These are phyloP conservation scores for Podila clonocystis DNA, from an alignment of 192 early-diverging fungal species.

Conservation along the genomic window DNA sequence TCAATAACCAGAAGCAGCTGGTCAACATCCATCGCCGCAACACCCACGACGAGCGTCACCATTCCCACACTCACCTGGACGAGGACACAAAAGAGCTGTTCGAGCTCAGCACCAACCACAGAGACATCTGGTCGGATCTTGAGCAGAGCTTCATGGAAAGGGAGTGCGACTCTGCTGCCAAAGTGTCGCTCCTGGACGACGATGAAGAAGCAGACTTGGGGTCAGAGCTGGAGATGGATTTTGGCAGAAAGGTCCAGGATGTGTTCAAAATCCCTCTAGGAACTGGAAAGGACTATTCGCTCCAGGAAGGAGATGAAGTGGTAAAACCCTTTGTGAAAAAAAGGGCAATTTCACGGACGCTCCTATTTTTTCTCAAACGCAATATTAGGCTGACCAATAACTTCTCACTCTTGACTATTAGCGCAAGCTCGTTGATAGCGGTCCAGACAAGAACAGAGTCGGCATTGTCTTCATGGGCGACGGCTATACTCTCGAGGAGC, in stretches of 20 bases:
- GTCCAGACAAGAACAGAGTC: slow-evolving; percentile 63
- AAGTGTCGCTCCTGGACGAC: background rate
- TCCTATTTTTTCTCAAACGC: background rate
- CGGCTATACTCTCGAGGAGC: slow-evolving; percentile 63
- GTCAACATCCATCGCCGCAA: slow-evolving; percentile 20
- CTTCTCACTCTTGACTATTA: background rate
- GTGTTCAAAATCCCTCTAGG: slow-evolving; percentile 1
- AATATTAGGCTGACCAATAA: background rate
- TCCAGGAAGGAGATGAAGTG: slow-evolving; percentile 33
- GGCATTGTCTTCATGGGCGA: slow-evolving; percentile 74
- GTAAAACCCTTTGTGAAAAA: slow-evolving; percentile 10
- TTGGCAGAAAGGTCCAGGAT: background rate
- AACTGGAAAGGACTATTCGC: background rate
- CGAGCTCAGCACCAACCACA: slow-evolving; percentile 31
- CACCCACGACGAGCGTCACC: slow-evolving; percentile 23
- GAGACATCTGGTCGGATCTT: background rate
- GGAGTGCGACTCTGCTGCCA: slow-evolving; percentile 13
- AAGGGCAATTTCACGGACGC: too few species aligned
- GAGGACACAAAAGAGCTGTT: slow-evolving; percentile 13
- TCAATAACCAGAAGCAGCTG: slow-evolving; percentile 16
- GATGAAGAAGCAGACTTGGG: background rate
- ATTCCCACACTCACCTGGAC: slow-evolving; percentile 11
- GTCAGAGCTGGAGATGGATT: background rate
- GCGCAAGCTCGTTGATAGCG: slow-evolving; percentile 60
- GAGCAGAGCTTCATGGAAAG: slow-evolving; percentile 10